Percentiles rank a stretch among this genome's conserved stretches.
These are phyloP conservation scores for Solanum dulcamara DNA, from an alignment of 257 asterid genomes.

Conservation along the genomic window DNA sequence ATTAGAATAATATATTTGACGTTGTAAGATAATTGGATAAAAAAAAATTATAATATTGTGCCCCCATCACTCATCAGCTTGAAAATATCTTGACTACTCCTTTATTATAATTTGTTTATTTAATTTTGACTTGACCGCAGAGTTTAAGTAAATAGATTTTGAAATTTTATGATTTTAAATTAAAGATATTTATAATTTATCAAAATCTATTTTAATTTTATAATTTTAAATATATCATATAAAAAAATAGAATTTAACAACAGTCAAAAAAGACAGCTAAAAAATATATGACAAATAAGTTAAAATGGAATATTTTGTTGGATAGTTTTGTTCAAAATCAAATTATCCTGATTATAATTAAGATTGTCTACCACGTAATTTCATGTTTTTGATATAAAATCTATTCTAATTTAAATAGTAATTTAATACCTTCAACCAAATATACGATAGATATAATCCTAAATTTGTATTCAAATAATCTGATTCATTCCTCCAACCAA, in stretches of 20 bases:
- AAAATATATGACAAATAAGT: too few relatives aligned
- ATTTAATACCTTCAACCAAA: too few relatives aligned
- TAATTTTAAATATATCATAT: not conserved
- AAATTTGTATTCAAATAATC: too few relatives aligned
- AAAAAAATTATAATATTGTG: not conserved
- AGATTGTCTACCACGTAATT: not conserved
- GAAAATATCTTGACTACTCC: not conserved
- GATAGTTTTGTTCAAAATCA: not conserved
- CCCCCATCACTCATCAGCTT: not conserved
- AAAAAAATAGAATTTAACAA: too few relatives aligned
- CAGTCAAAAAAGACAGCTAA: too few relatives aligned
- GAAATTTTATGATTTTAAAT: accelerated
- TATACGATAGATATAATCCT: too few relatives aligned
- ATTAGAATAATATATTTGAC: not conserved
- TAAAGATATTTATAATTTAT: not conserved
- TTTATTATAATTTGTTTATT: accelerated
- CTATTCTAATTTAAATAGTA: too few relatives aligned
- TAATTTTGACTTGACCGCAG: not conserved
- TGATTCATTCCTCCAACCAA: too few relatives aligned
- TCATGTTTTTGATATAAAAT: too few relatives aligned
- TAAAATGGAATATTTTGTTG: too few relatives aligned
- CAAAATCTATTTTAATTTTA: not conserved
- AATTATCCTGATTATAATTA: not conserved
- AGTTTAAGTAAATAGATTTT: not conserved
- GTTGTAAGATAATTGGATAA: not conserved